A percentile compares a stretch with the other conserved stretches of the same genome.
These are phyloP conservation scores for Ustilago bromivora DNA, from an alignment of 1,284 basidiomycete species.

Conservation along the genomic window DNA sequence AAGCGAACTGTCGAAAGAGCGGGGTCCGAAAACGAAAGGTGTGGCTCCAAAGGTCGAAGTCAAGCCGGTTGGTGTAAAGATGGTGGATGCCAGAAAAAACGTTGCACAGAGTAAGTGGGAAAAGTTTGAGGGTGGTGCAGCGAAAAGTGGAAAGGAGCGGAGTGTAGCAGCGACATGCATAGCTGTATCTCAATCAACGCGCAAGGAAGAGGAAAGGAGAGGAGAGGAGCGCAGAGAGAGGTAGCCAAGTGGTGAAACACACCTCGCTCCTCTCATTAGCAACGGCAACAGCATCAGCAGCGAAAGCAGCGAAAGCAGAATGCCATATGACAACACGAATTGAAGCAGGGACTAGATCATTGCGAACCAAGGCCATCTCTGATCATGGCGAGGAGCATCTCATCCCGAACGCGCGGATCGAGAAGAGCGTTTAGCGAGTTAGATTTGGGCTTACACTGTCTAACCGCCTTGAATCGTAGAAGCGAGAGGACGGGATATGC, in stretches of 20 bases:
- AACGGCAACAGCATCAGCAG: background rate
- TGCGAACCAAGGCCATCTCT: background rate
- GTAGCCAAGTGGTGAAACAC: background rate
- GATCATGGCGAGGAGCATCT: background rate
- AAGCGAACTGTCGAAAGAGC: background rate
- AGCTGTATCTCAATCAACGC: conserved; percentile 7
- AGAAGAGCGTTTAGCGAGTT: conserved; percentile 2
- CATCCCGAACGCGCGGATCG: conserved; percentile 20
- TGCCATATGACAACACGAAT: conserved; percentile 38
- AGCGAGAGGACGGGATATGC: conserved; percentile 6
- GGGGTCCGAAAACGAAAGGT: background rate
- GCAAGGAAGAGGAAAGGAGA: background rate
- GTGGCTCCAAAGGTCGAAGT: background rate
- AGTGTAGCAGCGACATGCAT: conserved; percentile 6
- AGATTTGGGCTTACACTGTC: conserved; percentile 1
- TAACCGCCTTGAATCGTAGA: background rate
- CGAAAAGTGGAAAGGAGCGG: conserved; percentile 6
- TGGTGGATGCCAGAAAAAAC: background rate
- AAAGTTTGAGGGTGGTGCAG: conserved; percentile 1
- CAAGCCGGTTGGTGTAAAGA: background rate
- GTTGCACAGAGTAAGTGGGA: background rate
- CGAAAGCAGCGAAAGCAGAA: background rate
- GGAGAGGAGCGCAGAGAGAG: background rate
- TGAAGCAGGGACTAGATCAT: conserved; percentile 9
- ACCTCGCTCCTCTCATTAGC: background rate